Evolutionary conservation across 192 early-diverging fungal genomes (phyloP), one percentile per base, ranked within the genome.

Genomic region (Jimgerdemannia lactiflua): DNA sequence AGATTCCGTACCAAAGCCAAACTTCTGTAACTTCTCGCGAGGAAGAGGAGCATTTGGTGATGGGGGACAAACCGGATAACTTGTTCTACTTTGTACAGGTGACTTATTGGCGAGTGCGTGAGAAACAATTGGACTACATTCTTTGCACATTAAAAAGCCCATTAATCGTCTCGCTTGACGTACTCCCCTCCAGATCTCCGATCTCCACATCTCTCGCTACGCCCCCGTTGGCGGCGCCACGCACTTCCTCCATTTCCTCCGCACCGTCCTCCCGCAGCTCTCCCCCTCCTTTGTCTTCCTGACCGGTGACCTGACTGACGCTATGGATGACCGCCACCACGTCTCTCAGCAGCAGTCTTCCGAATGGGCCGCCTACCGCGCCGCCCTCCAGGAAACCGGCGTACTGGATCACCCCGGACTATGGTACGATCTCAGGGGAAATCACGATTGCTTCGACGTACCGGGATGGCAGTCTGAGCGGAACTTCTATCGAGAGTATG

Each of bases 371-470:
- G 84, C 90, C 4, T 97, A 98, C 73, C 77, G 88, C 20, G 76
- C 72, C 1, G 85, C 92, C 3, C 80, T 98, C 11, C 82, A 91
- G 4, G 77, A 78, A 19, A 78, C 89, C 10, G 78, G 80, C 4
- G 79, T 93, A 0, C 73, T 84, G 43, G 63, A 44, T 0, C 19
- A 2, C 0, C 29, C 67, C 8, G 44, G 65, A 39, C 95, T 92
- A 54, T 95, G 91, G 85, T 92, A 90, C 76, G 96, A 98, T 81
- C 85, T 94, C 74, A 86, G 96, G n/a, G 96, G 96, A 3, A 97
- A 98, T 77, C 96, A 98, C 82, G 96, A 98, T 72, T 96, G 95
- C 75, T 98, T 95, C 79, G 89, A 96, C 73, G 86, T 96, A 3
- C 87, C 88, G 18, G 77, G 78, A 9, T 94, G 86, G 78, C 70